These are phyloP conservation scores for Tylopilus plumbeoviolaceoides DNA, from an alignment of 768 basidiomycete species.

Conservation along the genomic window DNA sequence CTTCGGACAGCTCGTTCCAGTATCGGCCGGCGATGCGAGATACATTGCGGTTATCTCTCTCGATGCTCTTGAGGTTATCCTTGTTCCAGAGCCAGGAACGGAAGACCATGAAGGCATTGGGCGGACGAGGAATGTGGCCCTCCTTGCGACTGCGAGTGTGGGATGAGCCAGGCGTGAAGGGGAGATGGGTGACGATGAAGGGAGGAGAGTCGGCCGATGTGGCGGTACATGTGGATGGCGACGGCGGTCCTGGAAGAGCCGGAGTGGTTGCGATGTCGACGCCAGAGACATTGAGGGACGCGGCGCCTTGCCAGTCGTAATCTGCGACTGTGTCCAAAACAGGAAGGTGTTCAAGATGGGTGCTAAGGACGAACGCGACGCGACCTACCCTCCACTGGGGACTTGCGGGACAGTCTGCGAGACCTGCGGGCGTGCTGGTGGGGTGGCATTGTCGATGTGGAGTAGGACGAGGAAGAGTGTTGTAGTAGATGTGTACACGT, in stretches of 20 bases:
- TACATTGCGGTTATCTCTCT: slow-evolving; percentile 70
- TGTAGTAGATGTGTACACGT: background rate
- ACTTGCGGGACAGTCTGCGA: slow-evolving; percentile 40
- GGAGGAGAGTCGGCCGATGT: slow-evolving; percentile 16
- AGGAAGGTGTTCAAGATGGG: slow-evolving; percentile 35
- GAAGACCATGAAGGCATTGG: slow-evolving; percentile 85
- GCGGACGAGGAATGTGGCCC: slow-evolving; percentile 67
- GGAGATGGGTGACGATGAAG: slow-evolving; percentile 23
- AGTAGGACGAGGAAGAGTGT: background rate
- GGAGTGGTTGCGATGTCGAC: background rate
- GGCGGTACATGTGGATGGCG: slow-evolving; percentile 17
- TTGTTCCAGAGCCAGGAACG: slow-evolving; percentile 63
- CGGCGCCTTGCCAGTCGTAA: slow-evolving; percentile 24
- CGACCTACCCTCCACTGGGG: slow-evolving; percentile 32
- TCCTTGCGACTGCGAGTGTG: slow-evolving; percentile 39
- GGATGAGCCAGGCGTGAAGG: slow-evolving; percentile 32
- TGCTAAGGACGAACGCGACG: slow-evolving; percentile 16
- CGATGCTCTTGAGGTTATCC: slow-evolving; percentile 45
- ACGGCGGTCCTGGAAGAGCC: slow-evolving; percentile 10
- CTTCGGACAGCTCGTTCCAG: slow-evolving; percentile 56
- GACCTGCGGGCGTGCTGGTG: slow-evolving; percentile 38
- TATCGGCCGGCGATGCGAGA: slow-evolving; percentile 63
- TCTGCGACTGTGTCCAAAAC: slow-evolving; percentile 30
- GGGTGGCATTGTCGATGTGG: slow-evolving; percentile 27
- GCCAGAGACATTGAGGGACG: slow-evolving; percentile 19